A percentile compares a stretch with the other conserved stretches of the same genome.
Conservation (phyloP, 768 basidiomycete species). For the Cyathus striatus region DNA sequence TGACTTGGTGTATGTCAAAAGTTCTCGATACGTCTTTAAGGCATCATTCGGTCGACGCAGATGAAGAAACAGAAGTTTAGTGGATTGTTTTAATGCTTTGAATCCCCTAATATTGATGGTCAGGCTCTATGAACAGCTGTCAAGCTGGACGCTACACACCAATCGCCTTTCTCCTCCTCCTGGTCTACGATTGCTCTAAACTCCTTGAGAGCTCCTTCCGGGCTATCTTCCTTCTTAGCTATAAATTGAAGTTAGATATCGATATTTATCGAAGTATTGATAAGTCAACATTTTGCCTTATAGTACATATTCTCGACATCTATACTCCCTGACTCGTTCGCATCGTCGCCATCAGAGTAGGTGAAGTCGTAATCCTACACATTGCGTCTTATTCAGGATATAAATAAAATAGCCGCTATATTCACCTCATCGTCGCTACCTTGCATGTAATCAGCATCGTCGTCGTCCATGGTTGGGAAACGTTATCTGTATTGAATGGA, state of each 20-base stretch:
- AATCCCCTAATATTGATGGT: slow-evolving; percentile 69
- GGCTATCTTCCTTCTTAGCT: slow-evolving; percentile 94
- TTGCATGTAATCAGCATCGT: slow-evolving; percentile 93
- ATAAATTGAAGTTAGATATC: slow-evolving; percentile 6
- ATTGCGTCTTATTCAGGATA: slow-evolving; percentile 6
- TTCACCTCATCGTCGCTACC: slow-evolving; percentile 79
- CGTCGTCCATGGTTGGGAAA: slow-evolving; percentile 85
- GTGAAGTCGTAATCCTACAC: slow-evolving; percentile 90
- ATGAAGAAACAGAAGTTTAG: slow-evolving; percentile 83
- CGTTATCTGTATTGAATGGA: no score
- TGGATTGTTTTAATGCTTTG: slow-evolving; percentile 97
- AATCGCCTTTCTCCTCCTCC: slow-evolving; percentile 91
- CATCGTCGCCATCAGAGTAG: slow-evolving; percentile 89
- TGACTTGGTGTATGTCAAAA: slow-evolving; percentile 92
- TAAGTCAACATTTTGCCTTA: slow-evolving; percentile 81
- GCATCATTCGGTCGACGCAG: slow-evolving; percentile 82
- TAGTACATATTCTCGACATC: slow-evolving; percentile 99
- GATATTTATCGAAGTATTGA: slow-evolving; percentile 1
- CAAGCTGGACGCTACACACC: slow-evolving; percentile 42
- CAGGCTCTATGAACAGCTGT: not conserved
- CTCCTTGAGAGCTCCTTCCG: slow-evolving; percentile 87
- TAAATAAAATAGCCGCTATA: slow-evolving; percentile 4
- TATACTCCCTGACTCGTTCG: slow-evolving; percentile 70
- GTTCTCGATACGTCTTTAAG: slow-evolving; percentile 75
- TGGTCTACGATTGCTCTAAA: slow-evolving; percentile 85